Conservation (phyloP, 257 asterid genomes). For the Ehretia macrophylla region DNA sequence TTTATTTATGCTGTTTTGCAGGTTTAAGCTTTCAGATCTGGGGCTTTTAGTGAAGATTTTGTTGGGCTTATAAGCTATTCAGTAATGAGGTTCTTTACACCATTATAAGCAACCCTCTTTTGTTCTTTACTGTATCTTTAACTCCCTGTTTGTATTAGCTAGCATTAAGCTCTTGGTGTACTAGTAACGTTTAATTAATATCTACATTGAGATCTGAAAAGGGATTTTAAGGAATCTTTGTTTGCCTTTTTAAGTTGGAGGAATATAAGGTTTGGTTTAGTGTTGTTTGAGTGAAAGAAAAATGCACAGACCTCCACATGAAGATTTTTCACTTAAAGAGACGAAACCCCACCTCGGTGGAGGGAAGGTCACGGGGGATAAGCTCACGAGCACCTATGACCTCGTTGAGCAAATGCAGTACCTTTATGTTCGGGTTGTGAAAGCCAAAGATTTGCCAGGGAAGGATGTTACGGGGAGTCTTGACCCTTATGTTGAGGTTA, state of each 20-base stretch:
- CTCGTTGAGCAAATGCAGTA: constrained; percentile 77
- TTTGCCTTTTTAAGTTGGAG: neutral
- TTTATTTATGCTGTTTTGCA: neutral
- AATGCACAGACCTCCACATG: constrained; percentile 61
- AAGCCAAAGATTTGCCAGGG: constrained; percentile 62
- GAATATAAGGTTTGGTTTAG: neutral
- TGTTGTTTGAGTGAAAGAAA: constrained; percentile 1
- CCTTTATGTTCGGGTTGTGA: constrained; percentile 67
- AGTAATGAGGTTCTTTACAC: neutral
- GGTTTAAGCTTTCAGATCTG: neutral
- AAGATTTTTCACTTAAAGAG: constrained; percentile 51
- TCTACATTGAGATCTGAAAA: neutral
- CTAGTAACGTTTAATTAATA: too few relatives aligned
- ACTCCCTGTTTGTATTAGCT: too few relatives aligned
- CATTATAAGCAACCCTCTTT: neutral
- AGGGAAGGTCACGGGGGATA: constrained; percentile 60
- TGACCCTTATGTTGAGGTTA: constrained; percentile 64
- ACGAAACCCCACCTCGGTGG: constrained; percentile 74
- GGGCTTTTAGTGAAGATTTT: neutral
- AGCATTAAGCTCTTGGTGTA: too few relatives aligned
- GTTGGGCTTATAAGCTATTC: neutral
- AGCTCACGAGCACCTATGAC: constrained; percentile 71
- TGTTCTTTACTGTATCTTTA: too few relatives aligned
- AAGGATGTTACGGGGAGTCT: constrained; percentile 61
- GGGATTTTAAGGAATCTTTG: neutral